Evolutionary conservation across 2,329 filamentous ascomycete species (phyloP), one percentile per base, ranked within the genome.

Genomic region (Aureobasidium vineae): DNA sequence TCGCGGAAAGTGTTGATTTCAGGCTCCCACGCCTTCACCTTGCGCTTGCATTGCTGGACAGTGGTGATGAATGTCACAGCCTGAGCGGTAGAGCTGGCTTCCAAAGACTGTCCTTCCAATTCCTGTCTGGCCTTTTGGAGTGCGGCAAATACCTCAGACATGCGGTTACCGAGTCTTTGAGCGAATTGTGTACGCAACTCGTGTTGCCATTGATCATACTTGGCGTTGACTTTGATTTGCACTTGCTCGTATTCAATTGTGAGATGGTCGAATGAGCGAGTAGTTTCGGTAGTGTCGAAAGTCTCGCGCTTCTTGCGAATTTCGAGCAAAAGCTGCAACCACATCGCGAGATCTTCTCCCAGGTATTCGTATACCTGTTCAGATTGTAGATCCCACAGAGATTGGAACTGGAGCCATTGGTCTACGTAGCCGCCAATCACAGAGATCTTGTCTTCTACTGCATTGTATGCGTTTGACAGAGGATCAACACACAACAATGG

Each of bases 171-270:
- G 53, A 99, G 88, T 66, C 95, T 91, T 66, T 86, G 85, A 43
- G 92, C 95, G 78, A 99, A 99, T 76, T 97, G 97, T 72, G 90
- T 86, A 43, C 98, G 83, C 65, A 99, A 96, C 71, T 99, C 95
- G 73, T 97, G 92, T 77, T 99, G 95, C 95, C 96, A 99, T 77
- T 98, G 94, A 75, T 99, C 96, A 75, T 99, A 99, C 77, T 98
- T 99, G 72, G 92, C 92, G 73, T 98, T 99, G 77, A 99, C 95
- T 78, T 97, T 97, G 66, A 94, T 92, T 78, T 99, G 96, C 0
- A 99, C 95, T 77, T 99, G 96, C 73, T 98, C 95, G 74, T 99
- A 99, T 76, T 99, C 94, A 73, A 99, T 92, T 4, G 90, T 92
- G 64, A 98, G 88, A 77, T 96, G 94, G 5, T 95, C 95, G 75